These are phyloP conservation scores for Penicillium goetzii DNA, from an alignment of 495 filamentous ascomycete species.

Conservation along the genomic window DNA sequence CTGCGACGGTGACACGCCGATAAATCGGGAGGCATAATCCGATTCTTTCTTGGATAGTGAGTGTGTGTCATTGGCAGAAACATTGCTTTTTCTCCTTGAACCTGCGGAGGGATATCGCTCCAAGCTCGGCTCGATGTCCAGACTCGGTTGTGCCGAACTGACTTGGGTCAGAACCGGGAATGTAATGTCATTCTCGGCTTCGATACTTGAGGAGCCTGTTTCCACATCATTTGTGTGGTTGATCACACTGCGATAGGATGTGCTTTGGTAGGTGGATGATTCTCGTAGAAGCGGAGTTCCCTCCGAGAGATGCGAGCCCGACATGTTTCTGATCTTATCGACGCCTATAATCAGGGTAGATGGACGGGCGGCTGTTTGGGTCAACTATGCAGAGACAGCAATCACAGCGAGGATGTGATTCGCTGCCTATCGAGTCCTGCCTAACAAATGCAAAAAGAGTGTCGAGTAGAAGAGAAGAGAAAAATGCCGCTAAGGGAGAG, in stretches of 20 bases:
- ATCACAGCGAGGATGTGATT: neutral
- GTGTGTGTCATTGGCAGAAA: conserved; percentile 13
- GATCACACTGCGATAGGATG: conserved; percentile 14
- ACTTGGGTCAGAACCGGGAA: conserved; percentile 32
- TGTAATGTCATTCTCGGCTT: conserved; percentile 29
- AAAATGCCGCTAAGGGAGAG: neutral
- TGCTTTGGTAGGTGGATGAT: conserved; percentile 10
- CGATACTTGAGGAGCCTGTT: conserved; percentile 22
- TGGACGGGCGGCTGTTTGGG: neutral
- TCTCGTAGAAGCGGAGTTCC: conserved; percentile 28
- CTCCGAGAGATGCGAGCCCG: conserved; percentile 13
- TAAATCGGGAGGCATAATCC: conserved; percentile 43
- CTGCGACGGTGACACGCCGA: conserved; percentile 47
- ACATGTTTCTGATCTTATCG: neutral
- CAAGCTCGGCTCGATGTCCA: conserved; percentile 38
- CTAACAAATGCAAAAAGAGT: neutral
- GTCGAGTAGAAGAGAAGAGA: neutral
- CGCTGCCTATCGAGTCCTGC: neutral
- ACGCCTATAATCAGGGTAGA: neutral
- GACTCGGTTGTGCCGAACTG: conserved; percentile 33
- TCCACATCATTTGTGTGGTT: conserved; percentile 23
- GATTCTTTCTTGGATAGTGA: conserved; percentile 20
- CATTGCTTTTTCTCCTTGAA: conserved; percentile 19
- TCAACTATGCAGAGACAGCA: neutral
- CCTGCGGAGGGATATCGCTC: conserved; percentile 30